A percentile compares a stretch with the other conserved stretches of the same genome.
Evolutionary conservation across 202 grass and related monocot genomes (phyloP).

Genomic region (Panicum hallii): DNA sequence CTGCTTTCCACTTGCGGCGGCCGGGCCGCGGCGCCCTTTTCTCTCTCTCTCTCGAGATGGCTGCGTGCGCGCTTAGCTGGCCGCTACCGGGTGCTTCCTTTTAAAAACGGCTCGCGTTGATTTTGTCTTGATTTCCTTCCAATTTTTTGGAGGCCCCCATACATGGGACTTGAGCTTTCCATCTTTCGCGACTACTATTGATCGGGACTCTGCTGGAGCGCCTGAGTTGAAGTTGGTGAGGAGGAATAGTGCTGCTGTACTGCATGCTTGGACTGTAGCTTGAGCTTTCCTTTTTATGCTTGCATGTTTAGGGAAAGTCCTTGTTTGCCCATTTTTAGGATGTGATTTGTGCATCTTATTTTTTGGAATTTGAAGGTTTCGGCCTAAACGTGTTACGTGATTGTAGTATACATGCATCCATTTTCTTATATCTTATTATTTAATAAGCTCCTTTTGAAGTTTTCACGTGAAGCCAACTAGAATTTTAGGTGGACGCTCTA

Average conservation of each 20-base stretch:
- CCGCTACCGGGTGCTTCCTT: conserved; percentile 49
- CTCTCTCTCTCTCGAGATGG: conserved; percentile 29
- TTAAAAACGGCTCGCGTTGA: conserved; percentile 47
- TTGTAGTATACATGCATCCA: too few species aligned
- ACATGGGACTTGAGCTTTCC: neutral
- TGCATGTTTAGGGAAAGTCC: neutral
- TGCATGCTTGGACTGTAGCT: neutral
- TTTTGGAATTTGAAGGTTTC: neutral
- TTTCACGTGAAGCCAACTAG: too few species aligned
- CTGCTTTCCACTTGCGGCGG: conserved; percentile 61
- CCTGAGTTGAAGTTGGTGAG: conserved; percentile 3
- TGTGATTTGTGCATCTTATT: neutral
- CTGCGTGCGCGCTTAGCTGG: conserved; percentile 69
- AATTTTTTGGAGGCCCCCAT: conserved; percentile 12
- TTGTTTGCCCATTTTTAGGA: neutral
- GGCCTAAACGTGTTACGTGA: neutral
- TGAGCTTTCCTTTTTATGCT: neutral
- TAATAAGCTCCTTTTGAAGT: too few species aligned
- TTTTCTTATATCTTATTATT: too few species aligned
- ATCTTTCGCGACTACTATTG: neutral
- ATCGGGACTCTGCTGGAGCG: conserved; percentile 13
- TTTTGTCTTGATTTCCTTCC: conserved; percentile 62
- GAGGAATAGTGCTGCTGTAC: neutral
- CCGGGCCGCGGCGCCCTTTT: conserved; percentile 6
- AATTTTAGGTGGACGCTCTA: too few species aligned